Evolutionary conservation across 1,284 basidiomycete species (phyloP).

Genomic region (Cryptococcus jaspeensis): DNA sequence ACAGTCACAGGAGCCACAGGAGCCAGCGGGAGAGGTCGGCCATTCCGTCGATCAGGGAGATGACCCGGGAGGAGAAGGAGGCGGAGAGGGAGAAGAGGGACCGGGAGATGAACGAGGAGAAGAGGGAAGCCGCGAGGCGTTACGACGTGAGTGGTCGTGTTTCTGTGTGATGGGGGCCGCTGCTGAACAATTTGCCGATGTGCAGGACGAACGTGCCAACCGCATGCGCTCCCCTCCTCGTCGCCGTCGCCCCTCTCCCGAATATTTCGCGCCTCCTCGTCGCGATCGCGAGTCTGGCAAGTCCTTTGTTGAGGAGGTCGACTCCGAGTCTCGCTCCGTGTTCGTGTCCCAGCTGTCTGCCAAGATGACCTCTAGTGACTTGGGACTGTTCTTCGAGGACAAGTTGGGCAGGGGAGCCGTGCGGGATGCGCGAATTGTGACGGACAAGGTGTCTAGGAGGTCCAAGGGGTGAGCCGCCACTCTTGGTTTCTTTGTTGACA

Average conservation of each 20-base stretch:
- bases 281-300: conserved; percentile 28
- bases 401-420: conserved; percentile 89
- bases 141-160: conserved; percentile 15
- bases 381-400: conserved; percentile 98
- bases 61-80: conserved; percentile 45
- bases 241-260: conserved; percentile 64
- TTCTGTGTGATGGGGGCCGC: not conserved
- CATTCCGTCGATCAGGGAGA: conserved; percentile 23
- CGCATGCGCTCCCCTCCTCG: conserved; percentile 26
- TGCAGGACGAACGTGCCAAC: conserved; percentile 1
- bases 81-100: conserved; percentile 42
- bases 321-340: conserved; percentile 92
- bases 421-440: conserved; percentile 91
- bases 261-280: conserved; percentile 61
- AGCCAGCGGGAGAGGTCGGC: conserved; percentile 4
- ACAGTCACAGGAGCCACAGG: conserved; percentile 29
- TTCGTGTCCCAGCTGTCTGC: conserved; percentile 98
- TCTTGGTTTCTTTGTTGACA: not conserved
- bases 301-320: conserved; percentile 54
- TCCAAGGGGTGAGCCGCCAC: conserved; percentile 75
- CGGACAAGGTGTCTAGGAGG: conserved; percentile 84
- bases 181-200: not conserved
- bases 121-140: conserved; percentile 31
- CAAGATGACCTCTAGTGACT: conserved; percentile 87
- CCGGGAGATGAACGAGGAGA: conserved; percentile 45